Evolutionary conservation across 331 rosid genomes (phyloP), one percentile per base, ranked within the genome.

Genomic region (Erythrophleum ivorense): DNA sequence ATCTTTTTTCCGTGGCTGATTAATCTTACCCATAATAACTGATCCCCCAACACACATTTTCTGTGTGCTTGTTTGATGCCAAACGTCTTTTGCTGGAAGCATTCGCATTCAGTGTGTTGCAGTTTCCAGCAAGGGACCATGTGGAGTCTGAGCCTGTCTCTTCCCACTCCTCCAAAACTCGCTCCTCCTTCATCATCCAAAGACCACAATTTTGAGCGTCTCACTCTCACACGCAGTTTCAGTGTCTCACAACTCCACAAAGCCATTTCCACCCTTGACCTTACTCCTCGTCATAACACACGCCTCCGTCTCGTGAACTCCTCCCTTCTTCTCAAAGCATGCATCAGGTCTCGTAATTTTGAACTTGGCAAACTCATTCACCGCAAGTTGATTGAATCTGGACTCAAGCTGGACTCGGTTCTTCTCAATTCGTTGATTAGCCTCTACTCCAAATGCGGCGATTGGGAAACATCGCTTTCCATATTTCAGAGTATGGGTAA

Each of bases 401-500:
- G 43, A 21, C 84, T 88, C 50, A 10, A 3, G n/a, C 89, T 83
- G 36, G 77, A 83, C 73, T 81, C 91, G 0, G 18, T 83, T 70
- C 82, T 88, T 7, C 78, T 85, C 75, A 88, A 88, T 82, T 85
- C 91, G 0, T 85, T 88, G 1, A 88, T 88, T n/a, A 84, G 66
- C 63, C 88, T 88, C 81, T 86, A 88, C 81, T 88, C 90, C 0
- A 88, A 88, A 80, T 82, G 24, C 6, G 85, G 88, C 24, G 80
- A 82, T 40, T 45, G 76, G 53, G 33, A 46, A 0, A 76, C 34
- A 54, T 88, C 87, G 0, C 67, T 79, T 33, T 43, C 79, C 0
- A 74, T 88, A 0, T 88, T 88, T 50, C 63, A 7, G 4, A 34
- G 2, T 71, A 84, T 88, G 88, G 84, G 33, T 11, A 18, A 3